phyloP scores from a whole-genome alignment of 345 rosid genomes.

The Bruguiera sexangula region DNA sequence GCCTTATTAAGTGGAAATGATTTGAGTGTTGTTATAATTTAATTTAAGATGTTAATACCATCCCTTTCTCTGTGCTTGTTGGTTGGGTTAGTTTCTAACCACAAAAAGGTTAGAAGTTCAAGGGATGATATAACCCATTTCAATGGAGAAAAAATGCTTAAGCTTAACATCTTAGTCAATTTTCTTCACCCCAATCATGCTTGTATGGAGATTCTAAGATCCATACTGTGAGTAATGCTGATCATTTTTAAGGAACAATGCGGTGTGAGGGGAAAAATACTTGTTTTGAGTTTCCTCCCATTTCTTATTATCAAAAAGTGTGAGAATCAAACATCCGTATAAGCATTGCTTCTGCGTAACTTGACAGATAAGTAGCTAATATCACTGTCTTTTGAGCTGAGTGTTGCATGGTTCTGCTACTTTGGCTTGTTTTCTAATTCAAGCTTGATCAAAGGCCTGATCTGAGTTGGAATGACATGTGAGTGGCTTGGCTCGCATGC shows the following conservation, averaged over 20 bases:
- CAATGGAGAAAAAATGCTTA: too few relatives aligned
- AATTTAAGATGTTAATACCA: too few relatives aligned
- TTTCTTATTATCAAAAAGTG: neutral
- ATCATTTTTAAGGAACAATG: neutral
- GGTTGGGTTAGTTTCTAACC: too few relatives aligned
- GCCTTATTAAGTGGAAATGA: too few relatives aligned
- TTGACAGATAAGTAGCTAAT: neutral
- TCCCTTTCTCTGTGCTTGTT: too few relatives aligned
- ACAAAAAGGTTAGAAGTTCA: too few relatives aligned
- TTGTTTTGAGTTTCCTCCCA: neutral
- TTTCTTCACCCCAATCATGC: neutral
- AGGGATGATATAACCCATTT: too few relatives aligned
- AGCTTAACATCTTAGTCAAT: neutral
- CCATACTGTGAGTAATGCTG: neutral
- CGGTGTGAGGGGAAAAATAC: too few relatives aligned
- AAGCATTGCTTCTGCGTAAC: neutral
- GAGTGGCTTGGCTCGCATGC: neutral
- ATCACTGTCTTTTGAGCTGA: neutral
- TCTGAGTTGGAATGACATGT: neutral
- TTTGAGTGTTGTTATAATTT: too few relatives aligned
- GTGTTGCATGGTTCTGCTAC: neutral
- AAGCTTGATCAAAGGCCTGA: neutral
- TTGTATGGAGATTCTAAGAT: neutral
- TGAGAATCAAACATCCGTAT: too few relatives aligned
- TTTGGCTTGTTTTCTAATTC: neutral